Base-by-base conservation (phyloP, 2,329 filamentous ascomycete species). In the Alternaria incomplexa region DNA sequence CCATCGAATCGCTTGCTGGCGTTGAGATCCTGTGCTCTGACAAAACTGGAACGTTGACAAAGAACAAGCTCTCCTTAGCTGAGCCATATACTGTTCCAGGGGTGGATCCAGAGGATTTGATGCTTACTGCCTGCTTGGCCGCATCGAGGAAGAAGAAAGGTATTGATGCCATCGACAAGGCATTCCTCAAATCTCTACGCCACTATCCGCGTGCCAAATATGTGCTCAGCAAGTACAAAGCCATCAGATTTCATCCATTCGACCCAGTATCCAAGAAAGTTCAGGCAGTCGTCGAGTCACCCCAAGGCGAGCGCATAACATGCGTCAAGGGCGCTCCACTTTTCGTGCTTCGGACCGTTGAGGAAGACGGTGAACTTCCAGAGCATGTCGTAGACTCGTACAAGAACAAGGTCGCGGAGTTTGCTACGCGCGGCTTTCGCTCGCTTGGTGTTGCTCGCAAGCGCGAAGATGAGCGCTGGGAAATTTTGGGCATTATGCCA, bases 191-290 rank as follows among this genome's bases (percentile, higher is more conserved):
- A 85, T 88, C 91, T 22, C 89, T 97, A 67, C 88, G 88, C 78
- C 90, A 86, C 84, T 97, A 96, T 80, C 93, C 93, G 66, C 88
- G 88, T 67, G 93, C 92, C 82, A 96, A 96, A 87, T 81, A 84
- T 65, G 90, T 91, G 58, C 88, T 97, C 58, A 88, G 88, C 83
- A 92, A 93, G 84, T 96, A 95, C 87, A 91, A 90, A 82, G 91
- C 94, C 63, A 83, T 95, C 71, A 88, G 94, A 47, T 97, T 96
- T 85, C 87, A 89, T 81, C 93, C 93, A 68, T 97, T 97, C 81
- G 93, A 97, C 79, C 93, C 93, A 64, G 93, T 97, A 77, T 96
- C 92, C 79, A 97, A 97, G 86, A 97, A 96, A 85, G 93, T 97
- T 62, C 90, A 89, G 73, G 93, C 93, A 56, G 81, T 96, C 62